Percentiles rank a stretch among this genome's conserved stretches.
These are phyloP conservation scores for Nakazawaea pomicola DNA, from an alignment of 805 yeast species.

Conservation along the genomic window DNA sequence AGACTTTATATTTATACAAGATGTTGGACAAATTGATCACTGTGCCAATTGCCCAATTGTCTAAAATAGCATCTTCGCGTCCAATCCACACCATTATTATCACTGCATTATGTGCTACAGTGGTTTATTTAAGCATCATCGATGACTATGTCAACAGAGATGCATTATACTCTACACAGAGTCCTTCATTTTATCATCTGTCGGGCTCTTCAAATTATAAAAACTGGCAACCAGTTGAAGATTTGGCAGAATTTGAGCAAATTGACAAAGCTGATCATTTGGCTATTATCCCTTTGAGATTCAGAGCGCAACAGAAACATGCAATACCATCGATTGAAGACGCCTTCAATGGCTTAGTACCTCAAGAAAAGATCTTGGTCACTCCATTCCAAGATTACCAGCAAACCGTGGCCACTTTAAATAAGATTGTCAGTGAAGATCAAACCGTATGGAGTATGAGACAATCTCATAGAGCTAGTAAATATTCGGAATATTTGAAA, in stretches of 20 bases:
- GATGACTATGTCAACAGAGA: conserved; percentile 47
- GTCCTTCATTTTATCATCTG: conserved; percentile 30
- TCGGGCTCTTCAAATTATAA: conserved; percentile 27
- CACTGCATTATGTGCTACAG: conserved; percentile 69
- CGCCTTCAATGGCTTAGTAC: conserved; percentile 33
- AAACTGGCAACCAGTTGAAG: conserved; percentile 47
- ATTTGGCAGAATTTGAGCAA: conserved; percentile 25
- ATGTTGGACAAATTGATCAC: conserved; percentile 3
- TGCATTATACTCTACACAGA: neutral
- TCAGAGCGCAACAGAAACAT: conserved; percentile 39
- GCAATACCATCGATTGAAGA: conserved; percentile 37
- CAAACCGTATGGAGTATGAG: conserved; percentile 60
- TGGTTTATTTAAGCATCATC: conserved; percentile 71
- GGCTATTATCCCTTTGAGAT: conserved; percentile 52
- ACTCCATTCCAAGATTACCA: conserved; percentile 22
- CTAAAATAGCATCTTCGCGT: conserved; percentile 58
- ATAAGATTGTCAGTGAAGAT: conserved; percentile 23
- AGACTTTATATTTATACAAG: no score
- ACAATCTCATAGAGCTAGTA: conserved; percentile 49
- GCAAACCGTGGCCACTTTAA: conserved; percentile 21
- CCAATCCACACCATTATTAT: conserved; percentile 84
- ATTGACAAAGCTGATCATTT: conserved; percentile 38
- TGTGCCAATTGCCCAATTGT: conserved; percentile 19
- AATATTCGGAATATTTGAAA: conserved; percentile 47
- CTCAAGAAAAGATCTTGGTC: conserved; percentile 34